Evolutionary conservation across 2,329 filamentous ascomycete species (phyloP).

Genomic region (Plectosphaerella sp.): DNA sequence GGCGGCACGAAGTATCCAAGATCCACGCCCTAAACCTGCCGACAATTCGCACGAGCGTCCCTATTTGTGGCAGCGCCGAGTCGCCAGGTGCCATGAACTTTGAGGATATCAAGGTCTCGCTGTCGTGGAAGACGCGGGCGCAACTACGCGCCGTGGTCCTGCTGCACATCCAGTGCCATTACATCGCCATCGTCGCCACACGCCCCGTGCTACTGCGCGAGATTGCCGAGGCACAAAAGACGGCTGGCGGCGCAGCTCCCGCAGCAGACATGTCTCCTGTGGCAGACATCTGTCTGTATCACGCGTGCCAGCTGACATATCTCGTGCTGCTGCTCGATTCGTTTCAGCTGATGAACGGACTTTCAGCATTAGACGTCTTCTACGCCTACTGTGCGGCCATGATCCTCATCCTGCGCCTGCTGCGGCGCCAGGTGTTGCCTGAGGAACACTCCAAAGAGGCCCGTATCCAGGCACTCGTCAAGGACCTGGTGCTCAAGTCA

Average conservation of each 20-base stretch:
- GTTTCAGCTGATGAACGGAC: conserved; percentile 25
- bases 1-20: conserved; percentile 16
- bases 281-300: conserved; percentile 17
- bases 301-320: conserved; percentile 25
- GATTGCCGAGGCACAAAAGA: conserved; percentile 8
- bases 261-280: conserved; percentile 5
- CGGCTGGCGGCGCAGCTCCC: not conserved
- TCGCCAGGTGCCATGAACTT: conserved; percentile 15
- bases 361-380: conserved; percentile 28
- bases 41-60: conserved; percentile 7
- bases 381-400: conserved; percentile 29
- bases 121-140: conserved; percentile 19
- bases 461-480: conserved; percentile 13
- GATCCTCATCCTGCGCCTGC: conserved; percentile 19
- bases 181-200: conserved; percentile 25
- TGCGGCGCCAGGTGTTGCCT: conserved; percentile 5
- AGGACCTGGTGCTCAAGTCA: conserved; percentile 6
- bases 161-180: conserved; percentile 25
- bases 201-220: conserved; percentile 22
- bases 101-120: conserved; percentile 18
- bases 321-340: conserved; percentile 24
- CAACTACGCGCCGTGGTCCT: conserved; percentile 22
- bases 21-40: conserved; percentile 16
- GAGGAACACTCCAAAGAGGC: conserved; percentile 6
- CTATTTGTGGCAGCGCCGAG: not conserved